These are phyloP conservation scores for Aureobasidium sp. DNA, from an alignment of 2,329 filamentous ascomycete species.

Conservation along the genomic window DNA sequence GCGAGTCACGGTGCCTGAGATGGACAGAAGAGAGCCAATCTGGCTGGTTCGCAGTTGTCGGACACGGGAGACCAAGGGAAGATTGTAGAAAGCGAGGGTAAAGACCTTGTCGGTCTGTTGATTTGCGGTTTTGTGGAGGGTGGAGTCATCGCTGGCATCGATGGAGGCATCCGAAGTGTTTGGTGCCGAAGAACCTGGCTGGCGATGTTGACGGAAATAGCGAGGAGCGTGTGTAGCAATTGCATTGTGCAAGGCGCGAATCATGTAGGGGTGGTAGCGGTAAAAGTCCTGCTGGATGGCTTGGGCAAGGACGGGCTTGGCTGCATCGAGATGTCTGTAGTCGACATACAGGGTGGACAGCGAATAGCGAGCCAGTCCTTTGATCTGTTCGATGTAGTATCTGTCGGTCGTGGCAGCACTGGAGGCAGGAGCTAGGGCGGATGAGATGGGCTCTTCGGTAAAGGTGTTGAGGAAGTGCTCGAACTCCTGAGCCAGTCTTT, in stretches of 20 bases:
- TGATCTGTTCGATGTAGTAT: slow-evolving; percentile 79
- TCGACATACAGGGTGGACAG: slow-evolving; percentile 85
- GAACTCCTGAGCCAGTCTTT: slow-evolving; percentile 68
- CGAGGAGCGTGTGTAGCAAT: slow-evolving; percentile 90
- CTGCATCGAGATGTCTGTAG: slow-evolving; percentile 62
- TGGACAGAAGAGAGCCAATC: slow-evolving; percentile 87
- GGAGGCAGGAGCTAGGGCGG: slow-evolving; percentile 41
- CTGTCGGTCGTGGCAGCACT: slow-evolving; percentile 69
- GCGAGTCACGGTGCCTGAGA: slow-evolving; percentile 92
- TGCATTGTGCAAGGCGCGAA: slow-evolving; percentile 79
- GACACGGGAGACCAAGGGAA: slow-evolving; percentile 78
- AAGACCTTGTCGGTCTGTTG: slow-evolving; percentile 98
- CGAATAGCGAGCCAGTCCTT: slow-evolving; percentile 63
- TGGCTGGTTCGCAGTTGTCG: slow-evolving; percentile 80
- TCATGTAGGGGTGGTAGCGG: slow-evolving; percentile 87
- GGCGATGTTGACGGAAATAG: slow-evolving; percentile 89
- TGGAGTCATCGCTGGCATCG: slow-evolving; percentile 47
- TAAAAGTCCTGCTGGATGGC: slow-evolving; percentile 90
- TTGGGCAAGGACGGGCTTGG: slow-evolving; percentile 57
- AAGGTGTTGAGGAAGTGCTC: slow-evolving; percentile 73
- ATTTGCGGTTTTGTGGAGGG: slow-evolving; percentile 70
- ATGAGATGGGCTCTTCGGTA: slow-evolving; percentile 16
- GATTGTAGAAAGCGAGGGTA: slow-evolving; percentile 84
- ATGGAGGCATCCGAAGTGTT: slow-evolving; percentile 60
- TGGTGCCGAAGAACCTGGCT: slow-evolving; percentile 67